Base-by-base conservation (phyloP, 352 stramenopile species). In the Globisporangium acanthophoron region DNA sequence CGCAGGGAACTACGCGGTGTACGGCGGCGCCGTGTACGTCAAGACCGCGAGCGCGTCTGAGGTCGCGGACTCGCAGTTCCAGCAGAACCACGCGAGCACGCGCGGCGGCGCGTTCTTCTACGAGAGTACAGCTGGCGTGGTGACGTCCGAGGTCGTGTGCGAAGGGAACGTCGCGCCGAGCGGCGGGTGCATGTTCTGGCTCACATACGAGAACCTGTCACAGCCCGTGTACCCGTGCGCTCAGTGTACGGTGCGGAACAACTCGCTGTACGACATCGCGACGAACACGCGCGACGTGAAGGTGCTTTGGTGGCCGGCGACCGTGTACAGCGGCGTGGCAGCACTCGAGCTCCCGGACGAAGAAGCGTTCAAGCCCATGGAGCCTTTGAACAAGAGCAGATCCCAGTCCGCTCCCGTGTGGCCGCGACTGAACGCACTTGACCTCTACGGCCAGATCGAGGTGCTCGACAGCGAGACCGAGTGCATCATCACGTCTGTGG, bases 111-210 rank as follows among this genome's bases (percentile, higher is more conserved):
- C 75, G 18, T 57, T 89, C 18, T 87, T 77, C 40, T 87, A 76
- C 27, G 45, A 70, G 31, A 63, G 64, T 0, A 71, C 70, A 3
- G 18, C 27, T 4, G 75, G 72, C 27, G 51, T 71, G 3, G 58
- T 18, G 0, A 76, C 67, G 1, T 45, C 31, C 3, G 31, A 21
- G 8, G 65, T 85, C 40, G 56, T 54, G 4, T 87, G 75, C 39
- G 58, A 37, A 31, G 20, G 39, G 0, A 90, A 90, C 48, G 53
- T 33, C 15, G 79, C 79, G 0, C 59, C 55, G 45, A 90, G 79
- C 39, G 79, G 77, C 3, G 79, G 79, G 0, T 90, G 79, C 54
- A 58, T 90, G 1, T 90, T 84, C 52, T 90, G 79, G 79, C 39
- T 75, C n/a, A 77, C 73, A 0, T 71, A 73, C 24, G 37, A 61